These are phyloP conservation scores for Themeda triandra DNA, from an alignment of 176 grass and related monocot species.

Conservation along the genomic window DNA sequence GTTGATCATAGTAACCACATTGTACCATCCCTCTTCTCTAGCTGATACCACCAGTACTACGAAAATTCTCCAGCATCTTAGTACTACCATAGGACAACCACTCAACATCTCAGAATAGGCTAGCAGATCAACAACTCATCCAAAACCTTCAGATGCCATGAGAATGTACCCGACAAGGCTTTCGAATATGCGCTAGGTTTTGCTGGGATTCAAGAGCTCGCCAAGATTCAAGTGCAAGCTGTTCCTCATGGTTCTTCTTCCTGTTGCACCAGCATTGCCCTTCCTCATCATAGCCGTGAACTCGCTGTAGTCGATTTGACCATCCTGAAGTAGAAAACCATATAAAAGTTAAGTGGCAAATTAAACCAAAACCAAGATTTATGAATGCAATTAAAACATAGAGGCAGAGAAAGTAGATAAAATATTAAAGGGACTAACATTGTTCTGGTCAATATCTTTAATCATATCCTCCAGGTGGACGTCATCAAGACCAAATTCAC, in stretches of 20 bases:
- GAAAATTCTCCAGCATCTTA: constrained; percentile 24
- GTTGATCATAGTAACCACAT: constrained; percentile 20
- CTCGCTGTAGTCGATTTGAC: constrained; percentile 94
- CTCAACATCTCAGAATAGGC: constrained; percentile 2
- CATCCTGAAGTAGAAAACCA: constrained; percentile 61
- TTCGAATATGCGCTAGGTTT: constrained; percentile 10
- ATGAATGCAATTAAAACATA: neutral
- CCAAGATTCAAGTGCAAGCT: constrained; percentile 64
- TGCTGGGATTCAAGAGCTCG: constrained; percentile 61
- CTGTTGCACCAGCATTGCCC: constrained; percentile 58
- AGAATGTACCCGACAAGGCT: neutral
- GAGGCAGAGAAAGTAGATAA: neutral
- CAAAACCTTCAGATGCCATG: neutral
- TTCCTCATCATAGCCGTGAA: constrained; percentile 94
- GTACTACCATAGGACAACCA: neutral
- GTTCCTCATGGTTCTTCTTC: constrained; percentile 74
- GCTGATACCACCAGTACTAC: constrained; percentile 1
- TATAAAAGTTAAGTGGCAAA: neutral
- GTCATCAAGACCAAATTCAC: constrained; percentile 75
- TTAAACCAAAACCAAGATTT: neutral
- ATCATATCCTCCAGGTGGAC: constrained; percentile 96
- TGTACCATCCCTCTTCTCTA: constrained; percentile 7
- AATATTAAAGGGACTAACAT: constrained; percentile 42
- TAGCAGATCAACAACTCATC: neutral
- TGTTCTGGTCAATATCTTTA: constrained; percentile 81